Conservation (phyloP, 768 basidiomycete species). For the Crepidotus variabilis region DNA sequence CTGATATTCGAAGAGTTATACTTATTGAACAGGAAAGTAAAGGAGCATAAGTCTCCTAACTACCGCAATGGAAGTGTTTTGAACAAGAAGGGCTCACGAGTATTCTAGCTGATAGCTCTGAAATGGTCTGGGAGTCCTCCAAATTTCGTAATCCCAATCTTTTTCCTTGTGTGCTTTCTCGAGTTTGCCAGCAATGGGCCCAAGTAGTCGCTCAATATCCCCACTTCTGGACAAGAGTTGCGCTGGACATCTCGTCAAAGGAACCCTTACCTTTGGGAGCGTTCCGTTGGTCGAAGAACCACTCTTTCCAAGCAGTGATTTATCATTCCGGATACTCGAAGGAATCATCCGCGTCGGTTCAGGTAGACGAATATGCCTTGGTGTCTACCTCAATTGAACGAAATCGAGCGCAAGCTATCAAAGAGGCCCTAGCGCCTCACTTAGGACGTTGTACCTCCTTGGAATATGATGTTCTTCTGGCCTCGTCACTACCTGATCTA, state of each 20-base stretch:
- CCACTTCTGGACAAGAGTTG: neutral
- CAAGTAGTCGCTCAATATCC: neutral
- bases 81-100: too few species aligned
- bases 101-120: too few species aligned
- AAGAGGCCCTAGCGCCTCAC: neutral
- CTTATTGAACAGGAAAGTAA: neutral
- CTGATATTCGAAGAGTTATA: neutral
- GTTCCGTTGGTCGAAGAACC: neutral
- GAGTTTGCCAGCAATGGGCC: neutral
- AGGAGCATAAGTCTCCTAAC: too few species aligned
- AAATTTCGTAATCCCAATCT: neutral
- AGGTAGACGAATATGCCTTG: too few species aligned
- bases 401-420: neutral
- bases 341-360: too few species aligned
- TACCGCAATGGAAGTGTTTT: too few species aligned
- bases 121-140: too few species aligned
- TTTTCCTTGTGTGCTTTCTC: neutral
- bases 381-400: neutral
- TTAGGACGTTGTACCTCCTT: neutral
- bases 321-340: neutral
- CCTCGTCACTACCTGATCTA: neutral
- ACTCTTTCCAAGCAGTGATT: neutral
- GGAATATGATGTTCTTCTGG: neutral
- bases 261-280: neutral
- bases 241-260: neutral